Evolutionary conservation across 148 eudicot species (phyloP).

Genomic region (Cornus suecica): DNA sequence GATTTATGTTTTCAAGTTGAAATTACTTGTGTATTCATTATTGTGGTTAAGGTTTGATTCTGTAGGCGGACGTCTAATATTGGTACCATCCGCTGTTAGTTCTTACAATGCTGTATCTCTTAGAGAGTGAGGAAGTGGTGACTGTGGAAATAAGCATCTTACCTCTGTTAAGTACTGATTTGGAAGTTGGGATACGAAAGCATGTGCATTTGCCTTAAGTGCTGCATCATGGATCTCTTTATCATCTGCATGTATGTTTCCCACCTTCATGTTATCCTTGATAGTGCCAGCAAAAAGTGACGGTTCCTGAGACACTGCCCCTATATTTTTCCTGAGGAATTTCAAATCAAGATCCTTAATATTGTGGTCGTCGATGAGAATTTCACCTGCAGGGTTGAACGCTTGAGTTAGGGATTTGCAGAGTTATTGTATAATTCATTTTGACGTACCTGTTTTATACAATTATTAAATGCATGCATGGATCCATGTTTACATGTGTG

Average conservation of each 20-base stretch:
- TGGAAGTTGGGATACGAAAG: slow-evolving; percentile 51
- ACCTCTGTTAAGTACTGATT: slow-evolving; percentile 48
- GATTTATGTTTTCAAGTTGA: not conserved
- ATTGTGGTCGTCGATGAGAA: slow-evolving; percentile 41
- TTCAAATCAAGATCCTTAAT: slow-evolving; percentile 45
- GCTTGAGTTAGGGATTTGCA: slow-evolving; percentile 7
- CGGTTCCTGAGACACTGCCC: slow-evolving; percentile 55
- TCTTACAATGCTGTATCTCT: not conserved
- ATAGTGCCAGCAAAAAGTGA: slow-evolving; percentile 50
- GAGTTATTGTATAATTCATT: not conserved
- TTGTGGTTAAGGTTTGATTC: not conserved
- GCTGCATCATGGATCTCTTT: slow-evolving; percentile 41
- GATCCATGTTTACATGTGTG: not conserved
- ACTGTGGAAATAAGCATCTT: slow-evolving; percentile 4
- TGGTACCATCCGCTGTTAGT: not conserved
- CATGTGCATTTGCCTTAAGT: slow-evolving; percentile 45
- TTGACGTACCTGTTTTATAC: not conserved
- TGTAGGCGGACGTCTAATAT: not conserved
- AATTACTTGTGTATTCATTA: not conserved
- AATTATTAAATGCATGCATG: not conserved
- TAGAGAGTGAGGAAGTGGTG: not conserved
- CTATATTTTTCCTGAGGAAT: slow-evolving; percentile 46
- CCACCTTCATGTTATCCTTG: slow-evolving; percentile 41
- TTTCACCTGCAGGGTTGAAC: slow-evolving; percentile 28
- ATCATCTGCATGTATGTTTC: slow-evolving; percentile 37